Conservation (phyloP, 306 rosid species). For the Malus domestica region ASM211411v1 NC_041793.1:18781501-18782000, state of each 20-base stretch:
- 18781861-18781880: slow-evolving; percentile 63
- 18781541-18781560: background rate
- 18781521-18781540: too few relatives aligned
- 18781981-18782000: slow-evolving; percentile 58
- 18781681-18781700: slow-evolving; percentile 78
- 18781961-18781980: slow-evolving; percentile 66
- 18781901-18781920: slow-evolving; percentile 74
- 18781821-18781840: slow-evolving; percentile 58
- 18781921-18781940: slow-evolving; percentile 80
- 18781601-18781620: background rate
- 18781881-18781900: slow-evolving; percentile 71
- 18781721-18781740: slow-evolving; percentile 61
- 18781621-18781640: slow-evolving; percentile 1
- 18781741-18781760: slow-evolving; percentile 66
- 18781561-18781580: slow-evolving; percentile 3
- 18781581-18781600: background rate
- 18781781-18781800: slow-evolving; percentile 74
- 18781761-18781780: slow-evolving; percentile 66
- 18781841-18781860: slow-evolving; percentile 50
- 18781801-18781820: slow-evolving; percentile 54
- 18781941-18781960: slow-evolving; percentile 61
- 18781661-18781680: slow-evolving; percentile 78
- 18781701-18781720: slow-evolving; percentile 86
- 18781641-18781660: slow-evolving; percentile 34
- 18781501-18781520: too few relatives aligned